Percentiles rank a stretch among this genome's conserved stretches.
phyloP scores from a whole-genome alignment of 2,329 filamentous ascomycete genomes.

The Emericellopsis atlantica region DNA sequence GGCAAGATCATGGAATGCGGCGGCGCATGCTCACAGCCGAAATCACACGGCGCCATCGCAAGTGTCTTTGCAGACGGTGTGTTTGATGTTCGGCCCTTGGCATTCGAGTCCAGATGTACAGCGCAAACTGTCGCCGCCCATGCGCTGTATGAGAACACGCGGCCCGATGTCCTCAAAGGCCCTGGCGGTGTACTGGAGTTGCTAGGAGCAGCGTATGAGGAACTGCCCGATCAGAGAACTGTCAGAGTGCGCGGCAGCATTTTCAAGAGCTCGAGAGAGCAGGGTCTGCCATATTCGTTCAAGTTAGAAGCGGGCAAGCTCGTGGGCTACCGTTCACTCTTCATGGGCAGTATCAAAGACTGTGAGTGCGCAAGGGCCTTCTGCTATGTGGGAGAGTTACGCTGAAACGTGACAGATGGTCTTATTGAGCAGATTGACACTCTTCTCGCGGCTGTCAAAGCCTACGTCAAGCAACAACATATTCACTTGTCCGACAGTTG shows the following conservation, averaged over 20 bases:
- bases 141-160: constrained; percentile 39
- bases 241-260: constrained; percentile 2
- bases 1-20: constrained; percentile 43
- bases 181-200: constrained; percentile 35
- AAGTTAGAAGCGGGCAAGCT: constrained; percentile 31
- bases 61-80: constrained; percentile 23
- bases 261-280: constrained; percentile 12
- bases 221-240: constrained; percentile 6
- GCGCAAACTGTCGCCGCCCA: constrained; percentile 37
- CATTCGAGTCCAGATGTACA: constrained; percentile 26
- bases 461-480: constrained; percentile 3
- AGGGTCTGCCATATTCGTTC: constrained; percentile 21
- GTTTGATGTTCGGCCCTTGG: constrained; percentile 33
- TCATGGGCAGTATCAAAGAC: constrained; percentile 18
- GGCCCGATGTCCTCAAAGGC: constrained; percentile 34
- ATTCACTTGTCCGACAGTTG: constrained; percentile 3
- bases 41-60: constrained; percentile 20
- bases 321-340: constrained; percentile 27
- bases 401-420: neutral
- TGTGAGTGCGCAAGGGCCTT: neutral
- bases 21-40: constrained; percentile 30
- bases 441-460: constrained; percentile 12
- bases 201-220: constrained; percentile 13
- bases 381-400: no score
- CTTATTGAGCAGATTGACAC: constrained; percentile 23